Conservation (phyloP, 441 rosid genomes). For the Pelargonium myrrhifolium region DNA sequence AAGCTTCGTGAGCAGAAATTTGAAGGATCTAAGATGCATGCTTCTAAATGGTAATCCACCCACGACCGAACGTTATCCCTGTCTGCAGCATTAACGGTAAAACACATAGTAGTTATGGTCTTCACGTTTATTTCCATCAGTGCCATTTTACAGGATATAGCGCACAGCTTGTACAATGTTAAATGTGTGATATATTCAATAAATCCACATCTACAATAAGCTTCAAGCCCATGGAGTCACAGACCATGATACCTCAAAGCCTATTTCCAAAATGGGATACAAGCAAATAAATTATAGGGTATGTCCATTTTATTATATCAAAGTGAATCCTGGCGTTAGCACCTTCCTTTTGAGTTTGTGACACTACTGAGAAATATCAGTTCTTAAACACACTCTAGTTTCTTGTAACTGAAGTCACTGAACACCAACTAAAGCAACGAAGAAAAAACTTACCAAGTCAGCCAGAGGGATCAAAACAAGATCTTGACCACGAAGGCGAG, state of each 20-base stretch:
- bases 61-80: neutral
- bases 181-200: neutral
- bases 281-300: neutral
- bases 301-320: neutral
- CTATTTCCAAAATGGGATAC: neutral
- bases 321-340: too few relatives aligned
- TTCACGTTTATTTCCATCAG: neutral
- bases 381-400: neutral
- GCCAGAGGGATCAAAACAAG: slow-evolving; percentile 85
- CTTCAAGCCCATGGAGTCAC: neutral
- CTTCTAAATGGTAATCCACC: neutral
- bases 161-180: neutral
- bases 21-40: neutral
- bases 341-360: neutral
- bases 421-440: slow-evolving; percentile 10
- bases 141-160: neutral
- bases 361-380: neutral
- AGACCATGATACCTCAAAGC: neutral
- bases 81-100: neutral
- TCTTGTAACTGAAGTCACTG: neutral
- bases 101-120: neutral
- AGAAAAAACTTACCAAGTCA: slow-evolving; percentile 52
- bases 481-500: slow-evolving; percentile 79
- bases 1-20: slow-evolving; percentile 4
- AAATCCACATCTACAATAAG: neutral